Evolutionary conservation across 2,329 filamentous ascomycete species (phyloP), one percentile per base, ranked within the genome.

Genomic region (Alternaria arbusti): DNA sequence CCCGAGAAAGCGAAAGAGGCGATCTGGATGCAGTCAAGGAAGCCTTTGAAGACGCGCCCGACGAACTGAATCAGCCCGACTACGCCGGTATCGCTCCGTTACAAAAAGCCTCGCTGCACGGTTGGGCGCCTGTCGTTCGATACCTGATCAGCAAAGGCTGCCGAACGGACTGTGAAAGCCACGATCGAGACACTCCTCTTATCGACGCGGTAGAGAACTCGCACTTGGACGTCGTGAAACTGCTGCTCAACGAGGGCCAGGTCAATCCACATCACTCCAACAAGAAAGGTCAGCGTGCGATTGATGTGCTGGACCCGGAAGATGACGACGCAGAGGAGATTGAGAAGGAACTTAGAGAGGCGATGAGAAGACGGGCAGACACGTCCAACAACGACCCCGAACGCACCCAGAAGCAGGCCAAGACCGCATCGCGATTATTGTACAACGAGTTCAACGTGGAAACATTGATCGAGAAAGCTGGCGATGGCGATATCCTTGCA

Each of bases 171-270:
- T 95, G 86, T 54, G 90, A 93, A 72, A 89, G 89, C 61, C 87
- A 88, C 61, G 93, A 85, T 59, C 82, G 93, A 74, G 96, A 99
- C 74, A 98, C 96, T 0, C 96, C 96, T 26, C 86, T 99, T 36
- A 90, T 99, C 57, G 96, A 99, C 82, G 96, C 96, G 6, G 94
- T 98, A 26, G 96, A 98, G 71, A 99, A 99, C 74, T 93, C 93
- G 1, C 94, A 99, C 76, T 79, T 97, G 8, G 92, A 91, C 17
- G 95, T 98, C 5, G 92, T 99, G 45, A 92, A 89, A 73, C 84
- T 97, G 10, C 83, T 99, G 32, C 84, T 99, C 3, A 88, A 91
- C 59, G 91, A 94, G 60, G 95, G 94, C 4, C 70, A 71, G 11
- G 95, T 97, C 12, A 96, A 99, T 75, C 96, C 96, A 52, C 90